Evolutionary conservation across 73 alveolate species (phyloP).

Genomic region (Tetrahymena borealis): DNA sequence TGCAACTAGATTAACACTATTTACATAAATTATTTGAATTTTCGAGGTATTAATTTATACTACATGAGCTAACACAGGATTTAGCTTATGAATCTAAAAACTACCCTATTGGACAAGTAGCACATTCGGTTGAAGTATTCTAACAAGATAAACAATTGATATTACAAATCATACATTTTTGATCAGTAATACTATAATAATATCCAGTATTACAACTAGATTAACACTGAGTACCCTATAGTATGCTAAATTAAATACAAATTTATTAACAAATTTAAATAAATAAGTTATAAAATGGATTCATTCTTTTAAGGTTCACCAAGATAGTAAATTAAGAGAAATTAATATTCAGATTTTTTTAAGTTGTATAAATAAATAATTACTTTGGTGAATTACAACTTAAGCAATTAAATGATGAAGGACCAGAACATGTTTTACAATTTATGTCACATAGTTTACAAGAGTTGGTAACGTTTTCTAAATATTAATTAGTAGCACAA

Average conservation of each 20-base stretch:
- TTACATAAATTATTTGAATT: neutral
- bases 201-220: neutral
- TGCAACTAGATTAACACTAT: neutral
- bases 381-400: neutral
- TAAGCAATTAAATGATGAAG: neutral
- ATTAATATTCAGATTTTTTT: neutral
- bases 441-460: neutral
- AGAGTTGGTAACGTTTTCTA: neutral
- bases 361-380: neutral
- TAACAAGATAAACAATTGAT: neutral
- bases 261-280: too few species aligned
- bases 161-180: neutral
- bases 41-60: neutral
- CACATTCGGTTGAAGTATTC: neutral
- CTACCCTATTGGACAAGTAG: neutral
- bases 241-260: too few species aligned
- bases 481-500: neutral
- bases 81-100: neutral
- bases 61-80: neutral
- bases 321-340: too few species aligned
- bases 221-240: neutral
- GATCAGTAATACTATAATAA: neutral
- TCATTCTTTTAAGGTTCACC: too few species aligned
- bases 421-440: neutral
- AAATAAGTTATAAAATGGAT: too few species aligned